These are phyloP conservation scores for Pythium monospermum DNA, from an alignment of 352 stramenopile species.

Conservation along the genomic window DNA sequence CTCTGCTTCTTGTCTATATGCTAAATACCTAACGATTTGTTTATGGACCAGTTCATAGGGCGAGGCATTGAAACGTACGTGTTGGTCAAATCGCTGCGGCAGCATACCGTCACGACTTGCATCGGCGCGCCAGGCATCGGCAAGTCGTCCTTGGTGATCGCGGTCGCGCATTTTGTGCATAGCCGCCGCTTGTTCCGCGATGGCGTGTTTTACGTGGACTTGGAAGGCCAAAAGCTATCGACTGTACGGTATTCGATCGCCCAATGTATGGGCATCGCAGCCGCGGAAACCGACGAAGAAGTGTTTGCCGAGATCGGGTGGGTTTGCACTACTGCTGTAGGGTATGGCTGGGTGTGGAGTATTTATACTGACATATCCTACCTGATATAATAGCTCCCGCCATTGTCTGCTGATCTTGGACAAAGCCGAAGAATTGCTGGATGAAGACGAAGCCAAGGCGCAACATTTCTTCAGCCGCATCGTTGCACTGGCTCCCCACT, in stretches of 20 bases:
- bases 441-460: conserved; percentile 68
- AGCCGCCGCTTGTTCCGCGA: conserved; percentile 70
- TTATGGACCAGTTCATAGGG: conserved; percentile 52
- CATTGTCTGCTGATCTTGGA: conserved; percentile 71
- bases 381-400: conserved; percentile 31
- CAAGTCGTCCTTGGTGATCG: conserved; percentile 80
- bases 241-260: conserved; percentile 77
- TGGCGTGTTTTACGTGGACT: conserved; percentile 75
- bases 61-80: conserved; percentile 72
- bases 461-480: conserved; percentile 61
- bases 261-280: conserved; percentile 68
- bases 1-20: too few relatives aligned
- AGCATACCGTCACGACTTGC: conserved; percentile 67
- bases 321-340: too few relatives aligned
- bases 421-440: conserved; percentile 73
- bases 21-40: background rate
- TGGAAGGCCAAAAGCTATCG: conserved; percentile 75
- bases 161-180: conserved; percentile 71
- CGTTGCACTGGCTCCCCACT: conserved; percentile 57
- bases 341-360: too few relatives aligned
- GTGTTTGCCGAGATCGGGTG: conserved; percentile 68
- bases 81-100: conserved; percentile 57
- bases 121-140: conserved; percentile 71
- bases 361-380: background rate
- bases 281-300: conserved; percentile 68